A percentile compares a stretch with the other conserved stretches of the same genome.
Conservation (phyloP, 805 yeast genomes). For the Ogataea methanolica region DNA sequence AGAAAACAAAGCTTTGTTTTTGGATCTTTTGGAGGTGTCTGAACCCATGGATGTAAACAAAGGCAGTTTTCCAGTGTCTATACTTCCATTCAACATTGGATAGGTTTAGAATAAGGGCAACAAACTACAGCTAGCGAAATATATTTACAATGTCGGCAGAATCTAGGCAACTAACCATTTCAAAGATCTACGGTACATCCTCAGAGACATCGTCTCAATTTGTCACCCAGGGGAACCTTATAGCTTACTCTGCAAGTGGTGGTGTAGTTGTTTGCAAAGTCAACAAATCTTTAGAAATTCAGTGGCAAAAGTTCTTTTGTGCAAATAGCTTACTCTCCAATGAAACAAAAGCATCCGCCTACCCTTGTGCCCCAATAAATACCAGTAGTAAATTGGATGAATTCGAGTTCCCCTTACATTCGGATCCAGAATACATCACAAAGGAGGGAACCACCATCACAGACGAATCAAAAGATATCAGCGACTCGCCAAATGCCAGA, state of each 20-base stretch:
- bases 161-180: conserved; percentile 10
- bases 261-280: conserved; percentile 49
- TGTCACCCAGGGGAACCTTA: conserved; percentile 32
- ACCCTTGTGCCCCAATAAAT: background rate
- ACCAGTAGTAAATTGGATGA: conserved; percentile 21
- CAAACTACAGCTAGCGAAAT: no score
- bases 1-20: no score
- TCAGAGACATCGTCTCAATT: conserved; percentile 39
- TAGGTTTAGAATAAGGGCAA: no score
- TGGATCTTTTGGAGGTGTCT: no score
- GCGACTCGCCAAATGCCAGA: conserved; percentile 9
- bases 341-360: background rate
- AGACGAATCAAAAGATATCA: conserved; percentile 4
- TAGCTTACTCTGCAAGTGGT: conserved; percentile 56
- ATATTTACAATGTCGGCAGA: no score
- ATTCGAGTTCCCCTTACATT: conserved; percentile 32
- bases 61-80: background rate
- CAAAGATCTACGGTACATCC: conserved; percentile 44
- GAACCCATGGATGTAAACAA: background rate
- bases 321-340: conserved; percentile 32
- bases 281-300: conserved; percentile 19
- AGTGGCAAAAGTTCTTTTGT: conserved; percentile 46
- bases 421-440: conserved; percentile 28
- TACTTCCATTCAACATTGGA: no score
- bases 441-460: conserved; percentile 13